Evolutionary conservation across 257 asterid species (phyloP), one percentile per base, ranked within the genome.

Genomic region (Solanum lignicaule): DNA sequence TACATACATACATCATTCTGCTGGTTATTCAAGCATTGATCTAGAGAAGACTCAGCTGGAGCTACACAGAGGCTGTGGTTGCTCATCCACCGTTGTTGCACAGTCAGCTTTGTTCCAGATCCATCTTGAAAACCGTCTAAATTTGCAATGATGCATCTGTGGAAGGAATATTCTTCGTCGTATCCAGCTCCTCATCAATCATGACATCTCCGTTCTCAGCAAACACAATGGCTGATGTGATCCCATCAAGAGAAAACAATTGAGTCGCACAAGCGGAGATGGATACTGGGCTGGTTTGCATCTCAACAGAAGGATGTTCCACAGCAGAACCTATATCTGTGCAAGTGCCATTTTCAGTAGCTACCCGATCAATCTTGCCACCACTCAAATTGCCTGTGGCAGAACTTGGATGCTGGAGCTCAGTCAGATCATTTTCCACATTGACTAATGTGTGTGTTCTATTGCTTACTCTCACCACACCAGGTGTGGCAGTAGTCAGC

Each of bases 261-360:
- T 79, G 90, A 89, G 88, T 60, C 5, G 74, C 89, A 43, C 87
- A 87, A 71, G 86, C 48, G 15, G 83, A 60, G 39, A 87, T 83
- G 83, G 90, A 87, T 60, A 90, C 87, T 83, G 91, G 87, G 83
- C 90, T 90, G n/a, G 90, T 90, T 89, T 89, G 92, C 91, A 88
- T 86, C 55, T 83, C 93, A 36, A 83, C 90, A 89, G 89, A 78
- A 79, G 91, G 78, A 82, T 75, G 71, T 73, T 85, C 92, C 86
- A 79, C 38, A 75, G 69, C 87, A 60, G 58, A 25, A 38, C 84
- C 87, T 46, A 32, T 73, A 55, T 88, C 82, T 60, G 31, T 68
- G 52, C 13, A 3, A 27, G 58, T 60, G 86, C 41, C 89, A 72
- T 84, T 83, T 76, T 90, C 93, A 88, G 83, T 88, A 84, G 46